Evolutionary conservation across 2,329 filamentous ascomycete genomes (phyloP).

Genomic region (Beauveria scarabaeidicola): DNA sequence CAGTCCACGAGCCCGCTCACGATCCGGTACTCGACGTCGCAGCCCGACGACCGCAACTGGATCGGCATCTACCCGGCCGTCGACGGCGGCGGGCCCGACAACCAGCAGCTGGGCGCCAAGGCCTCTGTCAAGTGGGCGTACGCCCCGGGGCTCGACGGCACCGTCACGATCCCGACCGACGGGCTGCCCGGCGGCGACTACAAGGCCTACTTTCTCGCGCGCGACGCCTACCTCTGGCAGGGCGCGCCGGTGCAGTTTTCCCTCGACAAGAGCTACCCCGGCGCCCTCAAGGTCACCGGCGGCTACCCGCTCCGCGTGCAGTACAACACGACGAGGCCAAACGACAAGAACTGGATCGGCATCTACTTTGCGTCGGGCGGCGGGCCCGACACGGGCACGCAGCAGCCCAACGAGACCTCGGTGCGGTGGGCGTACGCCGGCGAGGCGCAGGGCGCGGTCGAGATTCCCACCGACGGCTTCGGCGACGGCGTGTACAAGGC

Average conservation of each 20-base stretch:
- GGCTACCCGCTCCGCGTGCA: conserved; percentile 6
- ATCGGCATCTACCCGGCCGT: conserved; percentile 6
- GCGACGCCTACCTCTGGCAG: conserved; percentile 5
- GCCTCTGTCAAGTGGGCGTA: conserved; percentile 4
- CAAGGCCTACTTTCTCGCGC: conserved; percentile 8
- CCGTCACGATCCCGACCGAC: conserved; percentile 1
- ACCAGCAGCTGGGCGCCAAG: neutral
- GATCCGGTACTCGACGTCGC: conserved; percentile 8
- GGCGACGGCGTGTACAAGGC: conserved; percentile 10
- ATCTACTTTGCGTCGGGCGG: conserved; percentile 10
- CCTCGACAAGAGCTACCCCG: neutral
- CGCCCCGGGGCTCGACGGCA: neutral
- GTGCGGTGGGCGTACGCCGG: conserved; percentile 7
- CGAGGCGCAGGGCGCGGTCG: neutral
- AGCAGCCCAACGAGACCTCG: neutral
- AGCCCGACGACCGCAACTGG: conserved; percentile 10
- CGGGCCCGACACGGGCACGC: conserved; percentile 1
- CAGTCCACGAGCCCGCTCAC: conserved; percentile 3
- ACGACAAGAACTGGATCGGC: conserved; percentile 9
- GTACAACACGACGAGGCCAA: conserved; percentile 2
- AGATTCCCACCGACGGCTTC: conserved; percentile 1
- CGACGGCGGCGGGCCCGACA: conserved; percentile 8
- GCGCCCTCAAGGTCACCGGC: neutral
- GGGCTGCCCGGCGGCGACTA: conserved; percentile 6
- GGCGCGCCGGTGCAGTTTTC: conserved; percentile 4